Conservation (phyloP, 164 flowering plant species). For the Annona cherimola region DNA sequence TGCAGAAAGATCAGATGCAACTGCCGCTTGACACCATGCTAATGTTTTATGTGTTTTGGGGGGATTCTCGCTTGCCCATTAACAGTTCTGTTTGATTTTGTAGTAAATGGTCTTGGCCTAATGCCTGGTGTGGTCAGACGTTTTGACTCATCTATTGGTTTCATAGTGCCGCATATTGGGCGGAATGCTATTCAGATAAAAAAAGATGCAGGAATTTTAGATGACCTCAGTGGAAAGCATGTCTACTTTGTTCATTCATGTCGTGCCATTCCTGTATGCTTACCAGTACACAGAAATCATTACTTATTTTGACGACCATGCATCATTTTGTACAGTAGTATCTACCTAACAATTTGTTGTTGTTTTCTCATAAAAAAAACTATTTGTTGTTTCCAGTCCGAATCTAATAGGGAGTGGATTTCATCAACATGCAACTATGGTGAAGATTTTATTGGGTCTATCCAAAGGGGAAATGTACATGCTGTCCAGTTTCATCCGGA, state of each 20-base stretch:
- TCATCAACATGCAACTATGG: slow-evolving; percentile 95
- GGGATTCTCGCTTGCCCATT: too few species aligned
- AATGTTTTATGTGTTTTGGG: too few species aligned
- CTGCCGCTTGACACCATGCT: too few species aligned
- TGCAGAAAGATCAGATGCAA: too few species aligned
- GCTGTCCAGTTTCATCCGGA: slow-evolving; percentile 99
- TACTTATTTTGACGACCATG: too few species aligned
- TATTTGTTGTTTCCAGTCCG: slow-evolving; percentile 47
- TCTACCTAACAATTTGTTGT: too few species aligned
- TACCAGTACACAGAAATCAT: neutral
- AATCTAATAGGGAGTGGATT: slow-evolving; percentile 79
- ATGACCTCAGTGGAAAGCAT: slow-evolving; percentile 66
- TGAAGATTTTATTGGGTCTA: slow-evolving; percentile 75
- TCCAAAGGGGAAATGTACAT: slow-evolving; percentile 85
- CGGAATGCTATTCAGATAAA: slow-evolving; percentile 82
- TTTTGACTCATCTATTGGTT: slow-evolving; percentile 76
- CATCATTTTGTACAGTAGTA: too few species aligned
- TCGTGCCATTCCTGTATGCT: slow-evolving; percentile 76
- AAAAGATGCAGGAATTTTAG: slow-evolving; percentile 69
- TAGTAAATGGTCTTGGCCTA: slow-evolving; percentile 93
- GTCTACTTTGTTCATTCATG: slow-evolving; percentile 98
- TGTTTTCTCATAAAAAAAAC: too few species aligned
- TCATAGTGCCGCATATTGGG: slow-evolving; percentile 94
- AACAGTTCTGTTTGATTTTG: slow-evolving; percentile 22
- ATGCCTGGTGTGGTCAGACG: slow-evolving; percentile 96